Percentiles rank a stretch among this genome's conserved stretches.
phyloP scores from a whole-genome alignment of 352 stramenopile species.

The Globisporangium iwayamae region DNA sequence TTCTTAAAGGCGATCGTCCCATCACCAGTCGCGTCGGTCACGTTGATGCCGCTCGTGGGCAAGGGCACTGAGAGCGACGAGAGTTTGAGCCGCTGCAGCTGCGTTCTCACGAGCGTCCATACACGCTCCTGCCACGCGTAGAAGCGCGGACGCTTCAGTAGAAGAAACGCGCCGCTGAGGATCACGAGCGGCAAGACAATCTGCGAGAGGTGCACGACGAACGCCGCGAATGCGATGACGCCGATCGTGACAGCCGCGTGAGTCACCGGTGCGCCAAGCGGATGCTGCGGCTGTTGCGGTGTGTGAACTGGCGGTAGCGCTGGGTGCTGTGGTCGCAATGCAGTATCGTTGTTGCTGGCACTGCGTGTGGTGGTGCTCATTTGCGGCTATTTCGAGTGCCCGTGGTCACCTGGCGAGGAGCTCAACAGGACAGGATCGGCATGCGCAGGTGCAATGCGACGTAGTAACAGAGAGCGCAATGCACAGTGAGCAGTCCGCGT shows the following conservation, averaged over 20 bases:
- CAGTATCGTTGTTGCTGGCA: not conserved
- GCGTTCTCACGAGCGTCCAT: not conserved
- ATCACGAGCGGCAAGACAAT: constrained; percentile 2
- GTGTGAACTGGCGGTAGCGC: not conserved
- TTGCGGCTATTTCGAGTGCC: not conserved
- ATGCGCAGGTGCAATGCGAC: not conserved
- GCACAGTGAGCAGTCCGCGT: not conserved
- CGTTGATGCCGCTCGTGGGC: not conserved
- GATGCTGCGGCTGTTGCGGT: not conserved
- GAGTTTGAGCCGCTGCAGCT: constrained; percentile 7
- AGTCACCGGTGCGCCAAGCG: not conserved
- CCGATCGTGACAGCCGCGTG: not conserved
- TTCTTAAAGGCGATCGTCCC: not conserved
- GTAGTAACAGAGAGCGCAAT: not conserved
- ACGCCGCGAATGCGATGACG: constrained; percentile 3
- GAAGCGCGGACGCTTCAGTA: not conserved
- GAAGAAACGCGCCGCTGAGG: not conserved
- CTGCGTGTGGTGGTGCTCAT: not conserved
- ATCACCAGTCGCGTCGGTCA: not conserved
- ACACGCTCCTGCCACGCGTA: not conserved
- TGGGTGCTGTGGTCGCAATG: not conserved
- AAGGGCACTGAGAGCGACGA: not conserved
- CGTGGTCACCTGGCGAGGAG: not conserved
- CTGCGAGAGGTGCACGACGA: constrained; percentile 7
- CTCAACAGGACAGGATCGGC: not conserved